Percentiles rank a stretch among this genome's conserved stretches.
Conservation (phyloP, 352 stramenopile species). For the Globisporangium solare region DNA sequence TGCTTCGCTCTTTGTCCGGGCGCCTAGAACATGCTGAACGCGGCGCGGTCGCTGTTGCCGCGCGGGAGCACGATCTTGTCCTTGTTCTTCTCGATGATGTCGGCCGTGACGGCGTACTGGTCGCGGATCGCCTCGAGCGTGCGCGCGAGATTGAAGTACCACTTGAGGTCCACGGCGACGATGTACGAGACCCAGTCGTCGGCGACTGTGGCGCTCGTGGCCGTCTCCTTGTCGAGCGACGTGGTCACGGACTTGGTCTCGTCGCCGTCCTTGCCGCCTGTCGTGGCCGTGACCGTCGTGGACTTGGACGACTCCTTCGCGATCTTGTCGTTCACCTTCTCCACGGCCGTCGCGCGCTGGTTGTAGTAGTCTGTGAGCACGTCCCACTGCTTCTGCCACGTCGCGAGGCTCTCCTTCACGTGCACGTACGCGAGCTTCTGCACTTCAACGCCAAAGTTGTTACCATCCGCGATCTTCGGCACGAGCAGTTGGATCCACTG, state of each 20-base stretch:
- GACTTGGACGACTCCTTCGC: constrained; percentile 55
- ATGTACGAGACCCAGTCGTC: constrained; percentile 64
- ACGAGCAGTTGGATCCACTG: constrained; percentile 75
- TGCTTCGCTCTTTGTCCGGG: too few species aligned
- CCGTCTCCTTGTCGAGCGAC: constrained; percentile 53
- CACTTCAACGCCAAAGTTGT: constrained; percentile 88
- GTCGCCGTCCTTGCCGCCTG: constrained; percentile 62
- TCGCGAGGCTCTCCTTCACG: constrained; percentile 56
- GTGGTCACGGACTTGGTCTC: constrained; percentile 66
- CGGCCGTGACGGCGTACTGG: constrained; percentile 66
- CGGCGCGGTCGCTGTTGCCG: constrained; percentile 55
- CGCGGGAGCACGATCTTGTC: constrained; percentile 76
- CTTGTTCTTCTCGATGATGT: constrained; percentile 77
- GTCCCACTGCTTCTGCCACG: constrained; percentile 79
- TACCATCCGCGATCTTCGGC: constrained; percentile 74
- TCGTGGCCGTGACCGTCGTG: constrained; percentile 49
- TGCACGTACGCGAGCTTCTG: constrained; percentile 71
- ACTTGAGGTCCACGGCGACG: constrained; percentile 80
- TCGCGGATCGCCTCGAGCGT: constrained; percentile 69
- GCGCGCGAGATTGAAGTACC: constrained; percentile 73
- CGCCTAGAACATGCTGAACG: constrained; percentile 77
- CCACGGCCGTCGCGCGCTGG: constrained; percentile 50
- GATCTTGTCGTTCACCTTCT: constrained; percentile 71
- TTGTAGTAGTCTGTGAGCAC: constrained; percentile 63
- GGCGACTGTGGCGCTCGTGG: constrained; percentile 20